phyloP scores from a whole-genome alignment of 2,329 filamentous ascomycete species.

The Colletotrichum tabaci region DNA sequence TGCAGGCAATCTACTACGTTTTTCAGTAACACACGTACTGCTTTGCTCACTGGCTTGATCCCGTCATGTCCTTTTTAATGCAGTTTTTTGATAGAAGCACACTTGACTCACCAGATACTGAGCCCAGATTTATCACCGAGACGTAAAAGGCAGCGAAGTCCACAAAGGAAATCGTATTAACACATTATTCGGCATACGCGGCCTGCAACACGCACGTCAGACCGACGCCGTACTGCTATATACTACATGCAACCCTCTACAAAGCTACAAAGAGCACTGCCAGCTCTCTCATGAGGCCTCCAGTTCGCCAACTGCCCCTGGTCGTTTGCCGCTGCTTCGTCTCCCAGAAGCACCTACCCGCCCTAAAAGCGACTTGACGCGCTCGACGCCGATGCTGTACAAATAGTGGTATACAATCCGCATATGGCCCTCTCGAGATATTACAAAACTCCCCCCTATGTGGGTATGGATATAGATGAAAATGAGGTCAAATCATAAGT shows the following conservation, averaged over 20 bases:
- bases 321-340: constrained; percentile 19
- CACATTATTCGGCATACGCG: constrained; percentile 29
- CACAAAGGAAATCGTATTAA: constrained; percentile 42
- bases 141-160: not conserved
- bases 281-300: not conserved
- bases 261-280: constrained; percentile 9
- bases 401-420: constrained; percentile 23
- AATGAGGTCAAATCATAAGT: constrained; percentile 15
- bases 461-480: constrained; percentile 21
- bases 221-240: constrained; percentile 26
- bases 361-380: constrained; percentile 8
- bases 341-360: constrained; percentile 19
- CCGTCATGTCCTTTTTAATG: no score
- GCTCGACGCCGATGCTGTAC: constrained; percentile 32
- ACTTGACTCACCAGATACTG: no score
- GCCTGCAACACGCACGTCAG: not conserved
- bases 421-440: constrained; percentile 16
- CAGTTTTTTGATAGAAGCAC: no score
- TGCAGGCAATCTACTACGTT: no score
- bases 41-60: no score
- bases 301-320: not conserved
- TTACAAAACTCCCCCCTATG: constrained; percentile 15
- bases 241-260: constrained; percentile 16
- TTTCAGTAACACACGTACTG: no score
- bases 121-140: no score